These are phyloP conservation scores for Teunomyces kruisii DNA, from an alignment of 805 yeast species.

Conservation along the genomic window DNA sequence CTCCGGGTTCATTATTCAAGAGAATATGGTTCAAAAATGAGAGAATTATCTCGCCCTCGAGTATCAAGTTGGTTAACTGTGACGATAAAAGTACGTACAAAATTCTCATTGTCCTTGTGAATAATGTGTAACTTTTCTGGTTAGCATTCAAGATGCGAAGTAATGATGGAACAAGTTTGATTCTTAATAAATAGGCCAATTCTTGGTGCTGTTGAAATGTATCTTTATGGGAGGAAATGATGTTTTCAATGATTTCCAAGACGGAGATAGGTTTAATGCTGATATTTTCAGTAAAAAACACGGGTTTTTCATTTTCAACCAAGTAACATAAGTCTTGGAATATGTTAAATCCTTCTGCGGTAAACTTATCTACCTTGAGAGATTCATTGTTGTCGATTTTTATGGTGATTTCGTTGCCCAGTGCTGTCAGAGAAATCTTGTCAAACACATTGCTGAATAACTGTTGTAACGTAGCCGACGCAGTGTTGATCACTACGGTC, in stretches of 20 bases:
- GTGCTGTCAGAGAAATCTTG: conserved; percentile 2
- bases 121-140: conserved; percentile 61
- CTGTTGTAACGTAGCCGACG: conserved; percentile 91
- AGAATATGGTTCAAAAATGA: conserved; percentile 73
- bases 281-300: conserved; percentile 49
- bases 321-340: conserved; percentile 72
- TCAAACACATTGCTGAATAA: conserved; percentile 78
- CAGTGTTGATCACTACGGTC: conserved; percentile 82
- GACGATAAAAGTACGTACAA: conserved; percentile 57
- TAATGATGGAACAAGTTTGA: conserved; percentile 72
- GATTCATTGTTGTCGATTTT: conserved; percentile 46
- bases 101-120: conserved; percentile 74
- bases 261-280: conserved; percentile 61
- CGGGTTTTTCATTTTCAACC: conserved; percentile 57
- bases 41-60: conserved; percentile 80
- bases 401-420: conserved; percentile 28
- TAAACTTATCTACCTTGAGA: conserved; percentile 47
- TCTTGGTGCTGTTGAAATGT: conserved; percentile 62
- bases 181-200: conserved; percentile 62
- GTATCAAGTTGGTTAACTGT: conserved; percentile 59
- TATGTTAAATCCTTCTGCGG: conserved; percentile 69
- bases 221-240: conserved; percentile 60
- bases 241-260: conserved; percentile 79
- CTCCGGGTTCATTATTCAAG: conserved; percentile 53
- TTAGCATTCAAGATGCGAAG: conserved; percentile 58